phyloP scores from a whole-genome alignment of 2,329 filamentous ascomycete genomes.

The Diplodia sapinea region DNA sequence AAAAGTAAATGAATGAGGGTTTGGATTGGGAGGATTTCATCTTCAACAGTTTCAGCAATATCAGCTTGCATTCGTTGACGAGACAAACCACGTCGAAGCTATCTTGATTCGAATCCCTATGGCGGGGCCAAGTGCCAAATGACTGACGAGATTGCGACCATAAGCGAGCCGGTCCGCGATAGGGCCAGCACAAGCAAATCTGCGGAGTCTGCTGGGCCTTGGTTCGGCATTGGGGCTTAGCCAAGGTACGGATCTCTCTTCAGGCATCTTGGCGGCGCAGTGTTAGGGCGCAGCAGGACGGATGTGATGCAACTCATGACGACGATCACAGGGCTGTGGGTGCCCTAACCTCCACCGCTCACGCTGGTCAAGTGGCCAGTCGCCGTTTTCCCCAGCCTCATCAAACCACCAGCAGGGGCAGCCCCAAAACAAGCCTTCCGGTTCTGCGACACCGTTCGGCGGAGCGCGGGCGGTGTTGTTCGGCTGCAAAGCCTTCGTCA shows the following conservation, averaged over 20 bases:
- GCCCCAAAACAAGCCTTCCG: slow-evolving; percentile 6
- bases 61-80: not conserved
- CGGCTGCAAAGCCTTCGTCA: not conserved
- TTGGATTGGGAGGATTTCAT: slow-evolving; percentile 14
- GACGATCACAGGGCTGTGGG: slow-evolving; percentile 10
- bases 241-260: not conserved
- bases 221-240: not conserved
- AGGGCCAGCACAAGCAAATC: not conserved
- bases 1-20: slow-evolving; percentile 21
- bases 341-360: slow-evolving; percentile 21
- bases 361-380: not conserved
- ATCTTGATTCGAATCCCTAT: not conserved
- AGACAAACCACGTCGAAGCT: not conserved
- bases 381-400: not conserved
- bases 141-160: not conserved
- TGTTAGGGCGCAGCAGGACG: slow-evolving; percentile 7
- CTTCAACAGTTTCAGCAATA: not conserved
- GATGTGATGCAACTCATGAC: not conserved
- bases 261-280: not conserved
- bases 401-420: slow-evolving; percentile 6
- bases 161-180: not conserved
- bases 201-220: not conserved
- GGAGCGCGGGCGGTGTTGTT: slow-evolving; percentile 5
- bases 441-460: slow-evolving; percentile 15
- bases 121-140: not conserved